These are phyloP conservation scores for Mortierella sp. DNA, from an alignment of 371 early-diverging fungal species.

Conservation along the genomic window DNA sequence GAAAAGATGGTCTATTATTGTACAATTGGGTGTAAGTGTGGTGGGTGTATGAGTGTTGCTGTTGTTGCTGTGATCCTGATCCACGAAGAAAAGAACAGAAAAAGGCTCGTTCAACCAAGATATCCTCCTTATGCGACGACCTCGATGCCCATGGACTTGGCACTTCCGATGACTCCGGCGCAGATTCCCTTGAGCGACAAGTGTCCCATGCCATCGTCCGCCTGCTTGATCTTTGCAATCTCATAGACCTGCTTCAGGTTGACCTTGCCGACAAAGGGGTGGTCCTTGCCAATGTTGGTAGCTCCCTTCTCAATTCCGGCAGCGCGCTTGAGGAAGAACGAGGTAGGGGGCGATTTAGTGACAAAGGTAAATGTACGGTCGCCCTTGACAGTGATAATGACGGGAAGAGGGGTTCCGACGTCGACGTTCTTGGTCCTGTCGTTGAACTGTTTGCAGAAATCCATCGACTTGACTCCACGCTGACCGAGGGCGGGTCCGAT, in stretches of 20 bases:
- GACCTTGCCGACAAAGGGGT: slow-evolving; percentile 78
- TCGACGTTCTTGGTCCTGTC: slow-evolving; percentile 92
- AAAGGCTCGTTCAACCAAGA: background rate
- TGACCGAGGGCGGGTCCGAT: slow-evolving; percentile 98
- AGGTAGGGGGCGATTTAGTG: slow-evolving; percentile 91
- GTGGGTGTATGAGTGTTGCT: background rate
- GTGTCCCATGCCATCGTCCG: slow-evolving; percentile 85
- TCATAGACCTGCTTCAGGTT: slow-evolving; percentile 95
- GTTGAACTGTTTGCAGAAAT: slow-evolving; percentile 98
- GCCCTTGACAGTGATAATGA: slow-evolving; percentile 88
- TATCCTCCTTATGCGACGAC: slow-evolving; percentile 73
- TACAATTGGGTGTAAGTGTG: slow-evolving; percentile 8
- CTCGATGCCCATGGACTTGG: slow-evolving; percentile 89
- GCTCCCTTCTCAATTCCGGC: slow-evolving; percentile 94
- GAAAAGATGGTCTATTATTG: slow-evolving; percentile 10
- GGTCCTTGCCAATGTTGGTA: slow-evolving; percentile 80
- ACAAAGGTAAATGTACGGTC: slow-evolving; percentile 93
- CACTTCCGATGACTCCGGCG: slow-evolving; percentile 83
- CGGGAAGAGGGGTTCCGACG: slow-evolving; percentile 90
- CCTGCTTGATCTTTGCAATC: slow-evolving; percentile 92
- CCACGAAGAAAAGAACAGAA: slow-evolving; percentile 16
- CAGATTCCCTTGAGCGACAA: slow-evolving; percentile 80
- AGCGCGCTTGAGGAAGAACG: slow-evolving; percentile 91
- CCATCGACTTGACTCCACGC: slow-evolving; percentile 98
- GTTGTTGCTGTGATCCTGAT: slow-evolving; percentile 21